Percentiles rank a stretch among this genome's conserved stretches.
These are phyloP conservation scores for Trichothecium roseum DNA, from an alignment of 2,329 filamentous ascomycete genomes.

Conservation along the genomic window DNA sequence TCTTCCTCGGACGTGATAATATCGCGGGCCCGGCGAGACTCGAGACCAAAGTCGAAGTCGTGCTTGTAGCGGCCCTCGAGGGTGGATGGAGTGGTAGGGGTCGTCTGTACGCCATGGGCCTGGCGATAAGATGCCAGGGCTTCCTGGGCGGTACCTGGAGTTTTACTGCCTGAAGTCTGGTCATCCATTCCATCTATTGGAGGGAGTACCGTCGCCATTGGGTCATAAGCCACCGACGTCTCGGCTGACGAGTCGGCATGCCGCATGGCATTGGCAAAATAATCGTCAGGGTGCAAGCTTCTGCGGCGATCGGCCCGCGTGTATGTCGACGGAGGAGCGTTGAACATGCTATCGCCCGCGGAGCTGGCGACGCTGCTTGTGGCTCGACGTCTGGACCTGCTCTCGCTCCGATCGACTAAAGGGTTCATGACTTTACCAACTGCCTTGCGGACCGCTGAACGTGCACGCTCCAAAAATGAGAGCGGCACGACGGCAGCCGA, in stretches of 20 bases:
- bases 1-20: conserved; percentile 29
- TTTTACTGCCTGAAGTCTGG: neutral
- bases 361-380: conserved; percentile 46
- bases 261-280: conserved; percentile 32
- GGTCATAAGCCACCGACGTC: conserved; percentile 22
- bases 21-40: conserved; percentile 29
- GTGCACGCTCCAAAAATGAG: conserved; percentile 74
- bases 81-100: conserved; percentile 24
- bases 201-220: conserved; percentile 26
- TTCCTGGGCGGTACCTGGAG: neutral
- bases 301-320: conserved; percentile 41
- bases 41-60: conserved; percentile 9
- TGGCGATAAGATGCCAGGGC: conserved; percentile 11
- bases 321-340: conserved; percentile 33
- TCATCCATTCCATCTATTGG: conserved; percentile 9
- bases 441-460: conserved; percentile 63
- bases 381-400: conserved; percentile 42
- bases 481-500: conserved; percentile 84
- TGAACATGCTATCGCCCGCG: conserved; percentile 40
- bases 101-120: conserved; percentile 13
- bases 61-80: conserved; percentile 13
- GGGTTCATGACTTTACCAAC: conserved; percentile 54
- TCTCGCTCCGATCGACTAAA: conserved; percentile 46
- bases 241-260: conserved; percentile 15
- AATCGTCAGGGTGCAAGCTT: conserved; percentile 44